phyloP scores from a whole-genome alignment of 1,139 yeast genomes.

The Diutina catenulata region DNA sequence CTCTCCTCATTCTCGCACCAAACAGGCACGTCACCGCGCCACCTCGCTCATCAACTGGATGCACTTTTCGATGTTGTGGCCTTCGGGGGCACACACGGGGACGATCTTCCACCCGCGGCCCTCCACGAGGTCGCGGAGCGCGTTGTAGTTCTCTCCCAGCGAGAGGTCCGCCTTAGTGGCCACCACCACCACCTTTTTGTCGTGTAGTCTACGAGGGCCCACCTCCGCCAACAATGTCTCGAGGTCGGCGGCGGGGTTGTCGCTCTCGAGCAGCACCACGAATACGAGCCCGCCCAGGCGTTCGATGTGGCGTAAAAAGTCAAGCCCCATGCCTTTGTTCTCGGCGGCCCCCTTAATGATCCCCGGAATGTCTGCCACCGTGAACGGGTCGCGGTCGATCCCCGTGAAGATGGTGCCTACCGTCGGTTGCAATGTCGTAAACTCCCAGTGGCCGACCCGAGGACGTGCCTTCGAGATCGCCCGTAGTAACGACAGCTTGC shows the following conservation, averaged over 20 bases:
- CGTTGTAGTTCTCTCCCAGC: constrained; percentile 29
- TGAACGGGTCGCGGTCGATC: constrained; percentile 61
- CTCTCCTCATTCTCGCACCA: too few species aligned
- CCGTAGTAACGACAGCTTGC: constrained; percentile 77
- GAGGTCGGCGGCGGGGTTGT: constrained; percentile 55
- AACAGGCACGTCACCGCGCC: too few species aligned
- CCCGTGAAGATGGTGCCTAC: constrained; percentile 74
- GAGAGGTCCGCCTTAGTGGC: constrained; percentile 87
- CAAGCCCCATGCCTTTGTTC: constrained; percentile 88
- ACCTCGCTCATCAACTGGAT: constrained; percentile 49
- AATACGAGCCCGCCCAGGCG: constrained; percentile 83
- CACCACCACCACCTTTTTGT: constrained; percentile 58
- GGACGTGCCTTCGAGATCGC: constrained; percentile 91
- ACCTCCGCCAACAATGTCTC: constrained; percentile 53
- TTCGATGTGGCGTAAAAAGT: constrained; percentile 83
- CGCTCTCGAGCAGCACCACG: constrained; percentile 63
- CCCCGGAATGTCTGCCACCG: constrained; percentile 97
- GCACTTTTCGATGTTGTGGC: constrained; percentile 62
- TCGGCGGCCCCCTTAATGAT: constrained; percentile 77
- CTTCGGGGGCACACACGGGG: constrained; percentile 73
- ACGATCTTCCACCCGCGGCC: constrained; percentile 49
- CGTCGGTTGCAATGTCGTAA: constrained; percentile 86
- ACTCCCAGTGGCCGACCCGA: constrained; percentile 92
- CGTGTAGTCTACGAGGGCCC: constrained; percentile 46
- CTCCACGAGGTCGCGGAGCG: constrained; percentile 31